Evolutionary conservation across 148 eudicot genomes (phyloP).

Genomic region (Silene conica): DNA sequence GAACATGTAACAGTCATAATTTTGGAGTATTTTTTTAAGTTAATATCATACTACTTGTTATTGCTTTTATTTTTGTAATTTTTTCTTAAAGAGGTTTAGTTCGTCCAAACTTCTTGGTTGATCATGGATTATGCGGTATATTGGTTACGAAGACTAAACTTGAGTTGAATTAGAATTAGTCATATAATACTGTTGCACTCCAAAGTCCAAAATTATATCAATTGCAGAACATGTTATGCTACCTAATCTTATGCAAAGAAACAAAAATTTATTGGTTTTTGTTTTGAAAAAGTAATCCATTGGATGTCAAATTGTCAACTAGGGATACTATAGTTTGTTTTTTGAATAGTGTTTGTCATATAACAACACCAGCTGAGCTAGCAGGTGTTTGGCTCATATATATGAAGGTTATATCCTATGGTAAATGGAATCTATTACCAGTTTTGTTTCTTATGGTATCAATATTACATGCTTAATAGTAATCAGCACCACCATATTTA

Average conservation of each 20-base stretch:
- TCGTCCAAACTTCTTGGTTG: not conserved
- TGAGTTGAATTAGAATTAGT: not conserved
- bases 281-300: too few relatives aligned
- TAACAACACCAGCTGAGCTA: too few relatives aligned
- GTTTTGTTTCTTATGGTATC: not conserved
- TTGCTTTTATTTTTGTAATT: not conserved
- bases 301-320: not conserved
- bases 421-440: not conserved
- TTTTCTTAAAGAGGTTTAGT: slow-evolving; percentile 2
- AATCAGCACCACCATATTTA: not conserved
- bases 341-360: too few relatives aligned
- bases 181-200: not conserved
- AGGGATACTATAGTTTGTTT: not conserved
- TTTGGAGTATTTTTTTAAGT: not conserved
- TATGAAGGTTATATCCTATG: not conserved
- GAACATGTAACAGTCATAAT: too few relatives aligned
- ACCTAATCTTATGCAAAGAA: not conserved
- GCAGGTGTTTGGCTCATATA: too few relatives aligned
- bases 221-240: not conserved
- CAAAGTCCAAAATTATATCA: not conserved
- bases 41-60: not conserved
- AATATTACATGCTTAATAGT: not conserved
- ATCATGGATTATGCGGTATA: slow-evolving; percentile 2
- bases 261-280: not conserved
- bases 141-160: not conserved